These are phyloP conservation scores for Hyaloscypha bicolor DNA, from an alignment of 495 filamentous ascomycete genomes.

Conservation along the genomic window DNA sequence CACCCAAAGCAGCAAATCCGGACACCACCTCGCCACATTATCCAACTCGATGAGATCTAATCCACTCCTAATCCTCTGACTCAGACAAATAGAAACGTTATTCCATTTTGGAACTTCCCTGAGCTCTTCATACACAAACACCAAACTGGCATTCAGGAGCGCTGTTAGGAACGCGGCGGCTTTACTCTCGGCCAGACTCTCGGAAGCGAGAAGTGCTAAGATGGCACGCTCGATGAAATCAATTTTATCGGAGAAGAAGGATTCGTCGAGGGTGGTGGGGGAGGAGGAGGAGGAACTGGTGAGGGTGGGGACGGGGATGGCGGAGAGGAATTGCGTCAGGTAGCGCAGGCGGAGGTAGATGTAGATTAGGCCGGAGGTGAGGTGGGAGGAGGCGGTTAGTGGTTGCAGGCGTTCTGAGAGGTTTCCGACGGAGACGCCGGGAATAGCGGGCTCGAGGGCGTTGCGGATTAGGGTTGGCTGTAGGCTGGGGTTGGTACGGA, in stretches of 20 bases:
- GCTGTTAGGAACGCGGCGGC: constrained; percentile 12
- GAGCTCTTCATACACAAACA: constrained; percentile 10
- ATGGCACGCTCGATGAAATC: constrained; percentile 9
- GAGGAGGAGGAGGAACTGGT: background rate
- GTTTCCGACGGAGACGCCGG: background rate
- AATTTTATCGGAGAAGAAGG: constrained; percentile 12
- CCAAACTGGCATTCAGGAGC: constrained; percentile 7
- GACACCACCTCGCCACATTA: background rate
- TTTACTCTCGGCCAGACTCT: background rate
- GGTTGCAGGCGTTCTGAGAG: background rate
- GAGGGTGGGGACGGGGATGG: background rate
- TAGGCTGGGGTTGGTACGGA: constrained; percentile 1
- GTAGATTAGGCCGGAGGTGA: constrained; percentile 4
- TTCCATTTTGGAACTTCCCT: constrained; percentile 15
- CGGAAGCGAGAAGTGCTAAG: background rate
- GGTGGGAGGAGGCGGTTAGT: background rate
- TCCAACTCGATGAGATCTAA: constrained; percentile 9
- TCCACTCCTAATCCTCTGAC: constrained; percentile 13
- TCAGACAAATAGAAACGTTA: constrained; percentile 13
- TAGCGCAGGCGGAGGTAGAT: constrained; percentile 19
- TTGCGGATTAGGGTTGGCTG: constrained; percentile 6
- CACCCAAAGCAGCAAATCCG: constrained; percentile 15
- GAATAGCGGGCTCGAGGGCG: constrained; percentile 11
- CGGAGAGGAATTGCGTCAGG: constrained; percentile 5
- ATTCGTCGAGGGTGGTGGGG: constrained; percentile 4